Base-by-base conservation (phyloP, 345 rosid species). In the Brassica carinata region DNA sequence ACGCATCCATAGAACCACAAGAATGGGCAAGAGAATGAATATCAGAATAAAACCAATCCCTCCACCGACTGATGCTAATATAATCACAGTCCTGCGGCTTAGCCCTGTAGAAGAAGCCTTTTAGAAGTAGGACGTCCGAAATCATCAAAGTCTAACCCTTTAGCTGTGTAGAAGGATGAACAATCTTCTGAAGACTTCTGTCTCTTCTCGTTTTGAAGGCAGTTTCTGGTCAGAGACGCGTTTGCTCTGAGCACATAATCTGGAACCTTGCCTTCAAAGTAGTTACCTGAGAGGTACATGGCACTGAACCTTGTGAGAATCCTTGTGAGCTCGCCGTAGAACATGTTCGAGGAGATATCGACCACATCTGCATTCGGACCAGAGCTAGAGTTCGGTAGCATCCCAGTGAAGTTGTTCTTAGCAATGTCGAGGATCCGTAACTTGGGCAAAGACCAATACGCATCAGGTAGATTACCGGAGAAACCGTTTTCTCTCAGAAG, bases 201-300 rank as follows among this genome's bases (percentile, higher is more conserved):
- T 63, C 79, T 48, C 61, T 84, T 80, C 58, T 79, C 85, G 68
- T 79, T 76, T 73, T 85, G 94, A 75, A 96, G 97, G 74, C 99
- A 96, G 83, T 96, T 96, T 15, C 84, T 79, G 10, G 19, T 77
- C 72, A 93, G 87, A 76, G 93, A 87, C 34, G 89, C 83, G 74
- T 90, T 89, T 36, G n/a, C 36, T 10, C 33, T 27, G 55, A 4
- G 64, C 72, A 83, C 84, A 81, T 85, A 91, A 17, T 87, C 87
- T 0, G 95, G 98, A 88, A 94, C 88, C 80, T 59, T 80, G 64
- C 99, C 99, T 75, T 94, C 82, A 30, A 96, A 92, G 78, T 90
- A 96, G 67, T 96, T 96, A 67, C 89, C 88, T 3, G 97, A 90
- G 79, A 96, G 84, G 79, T 92, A 85, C 53, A 78, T 61, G 4